These are phyloP conservation scores for Volvox africanus DNA, from an alignment of 139 green algal genomes.

Conservation along the genomic window DNA sequence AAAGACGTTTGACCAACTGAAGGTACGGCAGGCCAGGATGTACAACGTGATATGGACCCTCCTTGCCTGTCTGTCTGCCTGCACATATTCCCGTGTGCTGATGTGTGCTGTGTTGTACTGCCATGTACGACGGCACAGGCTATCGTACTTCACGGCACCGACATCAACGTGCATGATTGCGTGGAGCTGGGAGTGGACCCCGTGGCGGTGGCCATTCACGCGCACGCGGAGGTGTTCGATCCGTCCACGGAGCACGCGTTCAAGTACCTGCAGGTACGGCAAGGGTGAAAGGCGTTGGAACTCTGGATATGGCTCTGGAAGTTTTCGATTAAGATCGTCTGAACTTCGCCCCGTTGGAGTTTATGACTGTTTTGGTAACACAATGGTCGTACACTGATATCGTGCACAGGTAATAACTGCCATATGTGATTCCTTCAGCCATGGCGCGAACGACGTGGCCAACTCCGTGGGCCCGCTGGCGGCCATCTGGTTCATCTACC, in stretches of 20 bases:
- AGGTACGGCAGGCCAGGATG: background rate
- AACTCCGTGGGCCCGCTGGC: conserved; percentile 76
- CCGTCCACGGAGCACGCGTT: conserved; percentile 72
- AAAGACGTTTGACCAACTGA: conserved; percentile 33
- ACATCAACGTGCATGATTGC: conserved; percentile 8
- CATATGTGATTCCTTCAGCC: conserved; percentile 79
- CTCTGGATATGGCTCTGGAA: too few relatives aligned
- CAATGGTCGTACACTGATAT: too few relatives aligned
- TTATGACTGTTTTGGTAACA: too few relatives aligned
- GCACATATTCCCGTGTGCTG: too few relatives aligned
- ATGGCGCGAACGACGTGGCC: conserved; percentile 89
- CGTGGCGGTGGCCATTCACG: conserved; percentile 67
- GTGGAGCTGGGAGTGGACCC: conserved; percentile 13
- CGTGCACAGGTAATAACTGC: conserved; percentile 85
- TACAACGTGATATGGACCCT: too few relatives aligned
- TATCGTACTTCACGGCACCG: conserved; percentile 46
- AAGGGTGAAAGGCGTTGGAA: background rate
- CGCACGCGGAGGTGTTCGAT: conserved; percentile 81
- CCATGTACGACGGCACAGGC: conserved; percentile 3
- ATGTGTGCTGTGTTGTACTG: too few relatives aligned
- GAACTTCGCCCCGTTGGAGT: too few relatives aligned
- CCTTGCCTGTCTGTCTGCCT: too few relatives aligned
- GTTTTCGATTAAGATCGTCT: too few relatives aligned
- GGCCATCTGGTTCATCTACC: conserved; percentile 60
- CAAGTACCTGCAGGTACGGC: conserved; percentile 81